phyloP scores from a whole-genome alignment of 352 stramenopile species.

The Phytophthora pseudosyringae region DNA sequence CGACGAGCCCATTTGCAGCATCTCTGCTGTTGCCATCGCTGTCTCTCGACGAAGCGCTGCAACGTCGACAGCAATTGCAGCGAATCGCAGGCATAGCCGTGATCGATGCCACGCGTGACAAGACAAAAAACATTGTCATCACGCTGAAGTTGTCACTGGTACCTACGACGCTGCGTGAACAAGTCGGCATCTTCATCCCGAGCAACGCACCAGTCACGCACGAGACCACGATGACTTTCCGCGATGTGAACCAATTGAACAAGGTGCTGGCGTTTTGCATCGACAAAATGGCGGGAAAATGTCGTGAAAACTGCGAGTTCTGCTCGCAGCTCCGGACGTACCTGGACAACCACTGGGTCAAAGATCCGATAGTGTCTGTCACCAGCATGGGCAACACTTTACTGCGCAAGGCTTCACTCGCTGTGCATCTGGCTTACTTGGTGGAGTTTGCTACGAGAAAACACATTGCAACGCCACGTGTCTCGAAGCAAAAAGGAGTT shows the following conservation, averaged over 20 bases:
- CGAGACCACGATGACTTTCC: conserved; percentile 12
- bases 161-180: conserved; percentile 3
- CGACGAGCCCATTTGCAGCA: conserved; percentile 8
- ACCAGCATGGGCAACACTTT: conserved; percentile 11
- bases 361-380: conserved; percentile 19
- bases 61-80: conserved; percentile 17
- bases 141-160: conserved; percentile 23
- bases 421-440: conserved; percentile 17
- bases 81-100: conserved; percentile 23
- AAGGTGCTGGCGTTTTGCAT: conserved; percentile 22
- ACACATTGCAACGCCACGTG: neutral
- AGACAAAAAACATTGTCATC: conserved; percentile 23
- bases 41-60: conserved; percentile 1
- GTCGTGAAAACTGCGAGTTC: conserved; percentile 14
- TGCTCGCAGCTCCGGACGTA: conserved; percentile 15
- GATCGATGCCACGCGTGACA: conserved; percentile 24
- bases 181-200: conserved; percentile 23
- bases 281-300: conserved; percentile 2
- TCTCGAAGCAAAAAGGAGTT: conserved; percentile 2
- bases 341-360: conserved; percentile 9
- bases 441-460: conserved; percentile 8
- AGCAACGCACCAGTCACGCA: conserved; percentile 2
- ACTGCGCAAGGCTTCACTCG: conserved; percentile 17
- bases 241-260: conserved; percentile 23
- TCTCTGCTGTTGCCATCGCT: conserved; percentile 6